Percentiles rank a stretch among this genome's conserved stretches.
phyloP scores from a whole-genome alignment of 768 basidiomycete genomes.

The Pulveroboletus sp. region DNA sequence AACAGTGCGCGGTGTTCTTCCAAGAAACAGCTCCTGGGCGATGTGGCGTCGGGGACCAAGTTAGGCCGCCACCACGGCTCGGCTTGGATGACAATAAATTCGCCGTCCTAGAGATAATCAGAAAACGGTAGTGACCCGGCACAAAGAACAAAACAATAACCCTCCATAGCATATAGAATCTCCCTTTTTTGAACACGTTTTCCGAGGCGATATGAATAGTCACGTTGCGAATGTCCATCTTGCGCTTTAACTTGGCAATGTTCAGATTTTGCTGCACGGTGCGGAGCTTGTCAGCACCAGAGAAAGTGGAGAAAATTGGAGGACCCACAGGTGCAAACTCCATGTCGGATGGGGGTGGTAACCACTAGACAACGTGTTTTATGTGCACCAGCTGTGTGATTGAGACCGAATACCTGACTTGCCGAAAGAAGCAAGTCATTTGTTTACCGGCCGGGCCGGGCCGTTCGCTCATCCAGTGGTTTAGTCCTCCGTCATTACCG shows the following conservation, averaged over 20 bases:
- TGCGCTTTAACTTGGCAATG: conserved; percentile 21
- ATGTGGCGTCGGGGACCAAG: not conserved
- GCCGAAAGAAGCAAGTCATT: conserved; percentile 14
- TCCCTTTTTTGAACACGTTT: conserved; percentile 9
- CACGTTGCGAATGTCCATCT: conserved; percentile 22
- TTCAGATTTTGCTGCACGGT: conserved; percentile 15
- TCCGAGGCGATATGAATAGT: conserved; percentile 17
- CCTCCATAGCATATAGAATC: conserved; percentile 29
- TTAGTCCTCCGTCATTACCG: too few species aligned
- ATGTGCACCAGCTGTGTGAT: conserved; percentile 10
- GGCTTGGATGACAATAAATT: conserved; percentile 28
- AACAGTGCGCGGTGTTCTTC: conserved; percentile 23
- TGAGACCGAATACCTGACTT: conserved; percentile 14
- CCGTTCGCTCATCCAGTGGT: not conserved
- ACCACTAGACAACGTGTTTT: conserved; percentile 19
- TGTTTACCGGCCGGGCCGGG: not conserved
- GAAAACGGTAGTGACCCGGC: not conserved
- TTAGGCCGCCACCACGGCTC: conserved; percentile 28
- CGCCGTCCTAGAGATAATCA: conserved; percentile 24
- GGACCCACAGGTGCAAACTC: conserved; percentile 32
- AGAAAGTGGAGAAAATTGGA: not conserved
- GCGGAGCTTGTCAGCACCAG: conserved; percentile 1
- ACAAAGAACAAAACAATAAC: conserved; percentile 6
- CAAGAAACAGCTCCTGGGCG: not conserved
- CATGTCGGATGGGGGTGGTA: conserved; percentile 13